A percentile compares a stretch with the other conserved stretches of the same genome.
These are phyloP conservation scores for Suillus plorans DNA, from an alignment of 768 basidiomycete genomes.

Conservation along the genomic window DNA sequence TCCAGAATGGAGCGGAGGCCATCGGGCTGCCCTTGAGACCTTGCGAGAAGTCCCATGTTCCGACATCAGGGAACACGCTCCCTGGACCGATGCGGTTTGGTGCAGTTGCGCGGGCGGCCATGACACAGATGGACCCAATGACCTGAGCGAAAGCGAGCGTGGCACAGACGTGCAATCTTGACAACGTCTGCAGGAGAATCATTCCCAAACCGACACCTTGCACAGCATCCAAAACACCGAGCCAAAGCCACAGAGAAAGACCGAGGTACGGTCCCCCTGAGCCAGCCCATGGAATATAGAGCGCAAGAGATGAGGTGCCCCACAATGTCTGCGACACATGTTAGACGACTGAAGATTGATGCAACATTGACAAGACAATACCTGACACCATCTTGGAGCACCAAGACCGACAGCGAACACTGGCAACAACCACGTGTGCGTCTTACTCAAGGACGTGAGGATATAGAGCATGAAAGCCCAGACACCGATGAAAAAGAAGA, in stretches of 20 bases:
- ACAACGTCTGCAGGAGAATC: slow-evolving; percentile 88
- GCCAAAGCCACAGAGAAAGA: slow-evolving; percentile 90
- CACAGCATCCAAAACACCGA: slow-evolving; percentile 90
- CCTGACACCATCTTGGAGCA: slow-evolving; percentile 94
- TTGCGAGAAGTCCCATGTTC: slow-evolving; percentile 83
- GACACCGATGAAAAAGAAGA: slow-evolving; percentile 83
- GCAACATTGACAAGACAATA: slow-evolving; percentile 24
- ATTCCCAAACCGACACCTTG: slow-evolving; percentile 94
- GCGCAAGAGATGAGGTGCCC: slow-evolving; percentile 91
- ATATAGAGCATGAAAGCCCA: slow-evolving; percentile 77
- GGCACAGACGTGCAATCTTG: slow-evolving; percentile 91
- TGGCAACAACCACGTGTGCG: slow-evolving; percentile 92
- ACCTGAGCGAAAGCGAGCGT: slow-evolving; percentile 90
- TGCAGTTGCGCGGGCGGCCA: slow-evolving; percentile 89
- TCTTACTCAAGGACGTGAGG: slow-evolving; percentile 85
- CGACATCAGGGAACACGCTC: slow-evolving; percentile 89
- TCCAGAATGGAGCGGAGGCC: slow-evolving; percentile 85
- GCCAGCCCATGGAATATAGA: slow-evolving; percentile 95
- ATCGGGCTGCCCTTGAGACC: slow-evolving; percentile 79
- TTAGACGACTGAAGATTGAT: not conserved
- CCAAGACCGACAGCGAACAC: slow-evolving; percentile 95
- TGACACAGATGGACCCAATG: slow-evolving; percentile 87
- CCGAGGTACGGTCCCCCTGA: slow-evolving; percentile 84
- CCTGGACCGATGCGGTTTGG: slow-evolving; percentile 88
- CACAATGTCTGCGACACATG: slow-evolving; percentile 67